phyloP scores from a whole-genome alignment of 345 rosid species.

The Erucastrum elatum region DNA sequence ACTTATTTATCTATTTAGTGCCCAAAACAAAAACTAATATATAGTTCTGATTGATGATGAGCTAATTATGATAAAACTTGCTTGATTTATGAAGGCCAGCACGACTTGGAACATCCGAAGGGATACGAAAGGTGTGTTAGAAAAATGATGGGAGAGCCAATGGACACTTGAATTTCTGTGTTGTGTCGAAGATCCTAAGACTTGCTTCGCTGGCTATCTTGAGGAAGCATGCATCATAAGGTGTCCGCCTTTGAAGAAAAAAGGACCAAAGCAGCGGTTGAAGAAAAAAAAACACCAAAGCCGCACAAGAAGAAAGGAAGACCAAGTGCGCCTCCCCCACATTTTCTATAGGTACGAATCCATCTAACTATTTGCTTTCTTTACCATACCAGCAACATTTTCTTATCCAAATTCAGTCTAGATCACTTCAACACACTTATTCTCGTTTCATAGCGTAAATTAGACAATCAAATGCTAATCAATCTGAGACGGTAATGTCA shows the following conservation, averaged over 20 bases:
- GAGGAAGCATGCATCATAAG: background rate
- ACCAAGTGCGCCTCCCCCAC: too few relatives aligned
- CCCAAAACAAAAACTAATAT: background rate
- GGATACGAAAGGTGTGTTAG: conserved; percentile 5
- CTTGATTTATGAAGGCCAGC: background rate
- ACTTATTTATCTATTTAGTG: background rate
- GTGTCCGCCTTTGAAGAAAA: background rate
- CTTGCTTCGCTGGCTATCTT: background rate
- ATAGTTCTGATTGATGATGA: background rate
- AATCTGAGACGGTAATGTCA: background rate
- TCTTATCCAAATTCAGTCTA: background rate
- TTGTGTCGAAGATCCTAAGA: background rate
- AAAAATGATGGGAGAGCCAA: background rate
- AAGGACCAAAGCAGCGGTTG: background rate
- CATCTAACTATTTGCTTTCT: background rate
- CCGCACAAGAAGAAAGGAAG: too few relatives aligned
- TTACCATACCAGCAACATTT: background rate
- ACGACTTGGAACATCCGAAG: background rate
- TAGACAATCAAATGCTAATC: background rate
- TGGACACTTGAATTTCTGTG: background rate
- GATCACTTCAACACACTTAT: background rate
- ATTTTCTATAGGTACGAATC: background rate
- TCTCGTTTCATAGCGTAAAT: conserved; percentile 5
- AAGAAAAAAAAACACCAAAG: too few relatives aligned
- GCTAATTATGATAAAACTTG: background rate